Evolutionary conservation across 148 eudicot species (phyloP), one percentile per base, ranked within the genome.

Genomic region (Gaultheria prostrata): DNA sequence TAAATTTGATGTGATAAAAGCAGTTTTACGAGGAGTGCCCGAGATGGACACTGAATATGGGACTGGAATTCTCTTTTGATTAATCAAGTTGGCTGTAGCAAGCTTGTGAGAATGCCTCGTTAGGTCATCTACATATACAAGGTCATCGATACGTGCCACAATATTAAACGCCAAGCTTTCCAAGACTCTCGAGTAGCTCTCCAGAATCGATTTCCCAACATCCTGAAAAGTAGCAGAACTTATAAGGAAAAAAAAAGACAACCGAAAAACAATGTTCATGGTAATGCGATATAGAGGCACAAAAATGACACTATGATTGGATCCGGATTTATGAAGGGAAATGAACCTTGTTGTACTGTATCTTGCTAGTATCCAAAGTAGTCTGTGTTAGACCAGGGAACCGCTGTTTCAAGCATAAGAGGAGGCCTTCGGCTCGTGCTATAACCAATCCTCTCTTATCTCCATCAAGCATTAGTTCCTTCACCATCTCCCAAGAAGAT

Each of bases 331-430:
- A 10, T 61, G 71, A 2, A 24, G 17, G 15, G 18, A 82, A 12
- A 46, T 46, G 2, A 30, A 94, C 98, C 98, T 89, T 94, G 91
- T 94, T 94, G 88, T 80, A 93, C 56, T 92, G 95, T 56, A 94
- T 94, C 87, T 93, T 94, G 88, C 85, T 90, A 77, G 94, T 87
- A 82, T 94, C 98, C 69, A 94, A 79, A 43, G 92, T 78, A 32
- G 98, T 94, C 87, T 94, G 98, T 12, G 93, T 90, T 45, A 94
- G 92, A 57, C 93, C 93, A 65, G 98, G 98, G 83, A 91, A 94
- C 33, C 98, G 90, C 53, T 91, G 94, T 79, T 92, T 94, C 85
- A 93, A 87, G 90, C 92, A 92, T 83, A 90, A 86, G 24, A 93
- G 89, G 81, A 94, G 90, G 86, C 88, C 86, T 87, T 92, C 97